Evolutionary conservation across 2,329 filamentous ascomycete genomes (phyloP).

Genomic region (Hypoxylon sp.): DNA sequence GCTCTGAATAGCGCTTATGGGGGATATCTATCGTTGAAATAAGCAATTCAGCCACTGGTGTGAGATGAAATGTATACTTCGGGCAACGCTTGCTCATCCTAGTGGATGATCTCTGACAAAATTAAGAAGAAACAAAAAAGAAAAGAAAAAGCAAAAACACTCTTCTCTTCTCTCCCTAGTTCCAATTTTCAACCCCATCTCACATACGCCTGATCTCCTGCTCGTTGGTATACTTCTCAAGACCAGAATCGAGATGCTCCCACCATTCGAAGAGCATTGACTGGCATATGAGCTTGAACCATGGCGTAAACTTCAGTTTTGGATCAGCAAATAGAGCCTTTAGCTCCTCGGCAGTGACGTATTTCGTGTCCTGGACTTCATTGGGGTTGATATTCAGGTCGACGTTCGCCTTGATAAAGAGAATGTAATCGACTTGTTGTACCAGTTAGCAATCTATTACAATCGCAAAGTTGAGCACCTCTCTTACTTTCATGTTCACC

Average conservation of each 20-base stretch:
- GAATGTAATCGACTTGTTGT: slow-evolving; percentile 89
- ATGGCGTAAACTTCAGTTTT: slow-evolving; percentile 89
- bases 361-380: slow-evolving; percentile 88
- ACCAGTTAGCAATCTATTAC: slow-evolving; percentile 38
- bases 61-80: slow-evolving; percentile 17
- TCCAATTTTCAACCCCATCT: slow-evolving; percentile 16
- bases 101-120: slow-evolving; percentile 8
- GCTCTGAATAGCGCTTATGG: slow-evolving; percentile 25
- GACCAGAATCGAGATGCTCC: slow-evolving; percentile 82
- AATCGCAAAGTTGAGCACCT: not conserved
- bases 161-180: slow-evolving; percentile 12
- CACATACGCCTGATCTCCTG: slow-evolving; percentile 88
- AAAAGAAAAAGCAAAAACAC: slow-evolving; percentile 16
- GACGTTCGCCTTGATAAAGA: slow-evolving; percentile 96
- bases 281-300: slow-evolving; percentile 99
- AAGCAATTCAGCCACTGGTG: slow-evolving; percentile 33
- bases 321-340: slow-evolving; percentile 88
- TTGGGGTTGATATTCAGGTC: slow-evolving; percentile 86
- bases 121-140: slow-evolving; percentile 7
- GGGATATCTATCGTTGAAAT: slow-evolving; percentile 44
- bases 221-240: slow-evolving; percentile 90
- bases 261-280: slow-evolving; percentile 99
- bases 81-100: slow-evolving; percentile 21
- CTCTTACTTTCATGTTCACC: slow-evolving; percentile 93
- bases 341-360: slow-evolving; percentile 85